A percentile compares a stretch with the other conserved stretches of the same genome.
These are phyloP conservation scores for Magnolia changhungtana DNA, from an alignment of 164 flowering plant species.

Conservation along the genomic window DNA sequence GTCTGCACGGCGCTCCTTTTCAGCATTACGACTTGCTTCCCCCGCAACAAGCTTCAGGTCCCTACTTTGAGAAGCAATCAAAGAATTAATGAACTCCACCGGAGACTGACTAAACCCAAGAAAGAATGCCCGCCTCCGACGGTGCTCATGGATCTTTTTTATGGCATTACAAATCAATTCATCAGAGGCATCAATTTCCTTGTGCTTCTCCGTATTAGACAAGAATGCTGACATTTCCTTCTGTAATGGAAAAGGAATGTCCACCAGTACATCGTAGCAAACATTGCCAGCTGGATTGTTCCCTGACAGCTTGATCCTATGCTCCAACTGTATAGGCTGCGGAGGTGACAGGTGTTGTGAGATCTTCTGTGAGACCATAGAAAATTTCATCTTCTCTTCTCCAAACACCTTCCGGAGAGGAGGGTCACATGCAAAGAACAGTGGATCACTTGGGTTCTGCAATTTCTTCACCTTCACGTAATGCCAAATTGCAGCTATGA, in stretches of 20 bases:
- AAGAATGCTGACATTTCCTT: slow-evolving; percentile 68
- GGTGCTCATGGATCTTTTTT: slow-evolving; percentile 78
- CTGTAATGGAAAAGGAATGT: slow-evolving; percentile 64
- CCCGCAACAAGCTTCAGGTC: slow-evolving; percentile 83
- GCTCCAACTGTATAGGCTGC: slow-evolving; percentile 78
- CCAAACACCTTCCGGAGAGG: slow-evolving; percentile 78
- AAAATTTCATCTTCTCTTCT: slow-evolving; percentile 76
- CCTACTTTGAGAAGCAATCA: slow-evolving; percentile 80
- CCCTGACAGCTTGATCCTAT: slow-evolving; percentile 77
- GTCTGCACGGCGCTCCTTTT: slow-evolving; percentile 67
- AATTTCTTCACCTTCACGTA: slow-evolving; percentile 69
- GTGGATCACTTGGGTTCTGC: slow-evolving; percentile 64
- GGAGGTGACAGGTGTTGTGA: slow-evolving; percentile 64
- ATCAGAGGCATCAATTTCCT: slow-evolving; percentile 76
- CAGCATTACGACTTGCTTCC: slow-evolving; percentile 60
- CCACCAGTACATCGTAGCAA: slow-evolving; percentile 79
- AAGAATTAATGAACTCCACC: slow-evolving; percentile 76
- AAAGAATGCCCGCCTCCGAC: slow-evolving; percentile 71
- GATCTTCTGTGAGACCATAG: slow-evolving; percentile 59
- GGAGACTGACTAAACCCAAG: slow-evolving; percentile 93
- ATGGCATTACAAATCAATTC: slow-evolving; percentile 60
- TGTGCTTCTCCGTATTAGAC: slow-evolving; percentile 50
- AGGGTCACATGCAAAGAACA: slow-evolving; percentile 66
- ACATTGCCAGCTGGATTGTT: slow-evolving; percentile 63
- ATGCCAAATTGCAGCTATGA: slow-evolving; percentile 82